Evolutionary conservation across 2,329 filamentous ascomycete species (phyloP).

Genomic region (Sphaerostilbella broomeana): DNA sequence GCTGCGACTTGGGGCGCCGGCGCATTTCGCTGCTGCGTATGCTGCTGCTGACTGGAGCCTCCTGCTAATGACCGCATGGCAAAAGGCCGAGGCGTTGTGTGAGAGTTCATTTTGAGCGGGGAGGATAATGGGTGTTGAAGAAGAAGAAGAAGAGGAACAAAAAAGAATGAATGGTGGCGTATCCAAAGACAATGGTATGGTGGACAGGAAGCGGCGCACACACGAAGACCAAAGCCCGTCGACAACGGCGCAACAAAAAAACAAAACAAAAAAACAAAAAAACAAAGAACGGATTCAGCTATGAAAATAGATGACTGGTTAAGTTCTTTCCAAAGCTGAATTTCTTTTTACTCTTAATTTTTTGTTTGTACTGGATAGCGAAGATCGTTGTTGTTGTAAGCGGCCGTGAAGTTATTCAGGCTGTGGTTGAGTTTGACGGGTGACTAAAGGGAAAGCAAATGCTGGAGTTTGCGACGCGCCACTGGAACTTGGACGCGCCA

Average conservation of each 20-base stretch:
- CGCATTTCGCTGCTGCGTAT: constrained; percentile 26
- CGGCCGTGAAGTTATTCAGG: constrained; percentile 4
- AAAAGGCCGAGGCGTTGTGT: constrained; percentile 33
- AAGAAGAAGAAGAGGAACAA: not conserved
- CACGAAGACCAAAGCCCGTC: not conserved
- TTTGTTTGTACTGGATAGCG: no score
- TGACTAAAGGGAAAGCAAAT: not conserved
- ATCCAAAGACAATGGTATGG: not conserved
- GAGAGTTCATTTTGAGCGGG: constrained; percentile 28
- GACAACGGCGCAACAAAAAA: constrained; percentile 1
- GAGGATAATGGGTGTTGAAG: not conserved
- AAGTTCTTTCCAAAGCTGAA: no score
- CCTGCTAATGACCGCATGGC: constrained; percentile 29
- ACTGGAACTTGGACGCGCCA: constrained; percentile 10
- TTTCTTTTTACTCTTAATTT: no score
- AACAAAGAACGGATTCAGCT: not conserved
- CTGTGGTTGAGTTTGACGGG: not conserved
- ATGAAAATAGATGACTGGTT: no score
- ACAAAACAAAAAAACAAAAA: not conserved
- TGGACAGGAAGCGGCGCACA: no score
- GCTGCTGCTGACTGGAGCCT: constrained; percentile 26
- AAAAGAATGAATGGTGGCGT: not conserved
- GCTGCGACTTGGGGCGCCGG: constrained; percentile 29
- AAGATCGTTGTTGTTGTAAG: no score
- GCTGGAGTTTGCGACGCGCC: constrained; percentile 11